Evolutionary conservation across 2,329 filamentous ascomycete species (phyloP).

Genomic region (Microdochium nivale): DNA sequence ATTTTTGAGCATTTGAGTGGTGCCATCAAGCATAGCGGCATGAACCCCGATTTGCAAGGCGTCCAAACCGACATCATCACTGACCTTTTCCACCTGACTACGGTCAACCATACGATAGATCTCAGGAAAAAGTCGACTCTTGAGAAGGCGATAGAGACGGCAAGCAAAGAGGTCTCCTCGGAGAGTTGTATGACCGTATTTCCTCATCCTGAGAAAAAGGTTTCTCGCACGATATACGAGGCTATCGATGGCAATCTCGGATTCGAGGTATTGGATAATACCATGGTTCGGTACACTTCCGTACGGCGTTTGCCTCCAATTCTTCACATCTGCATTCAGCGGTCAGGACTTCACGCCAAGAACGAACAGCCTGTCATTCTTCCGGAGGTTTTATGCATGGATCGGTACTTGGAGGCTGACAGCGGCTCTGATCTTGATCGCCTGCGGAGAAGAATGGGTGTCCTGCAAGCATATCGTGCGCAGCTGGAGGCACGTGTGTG

Average conservation of each 20-base stretch:
- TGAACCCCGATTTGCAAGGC: conserved; percentile 50
- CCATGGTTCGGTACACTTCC: conserved; percentile 55
- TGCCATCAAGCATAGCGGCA: conserved; percentile 65
- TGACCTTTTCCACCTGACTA: conserved; percentile 56
- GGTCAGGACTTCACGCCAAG: conserved; percentile 66
- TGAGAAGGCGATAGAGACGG: background rate
- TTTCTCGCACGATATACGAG: conserved; percentile 60
- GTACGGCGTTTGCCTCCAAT: conserved; percentile 75
- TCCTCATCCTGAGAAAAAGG: conserved; percentile 34
- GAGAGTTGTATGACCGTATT: conserved; percentile 55
- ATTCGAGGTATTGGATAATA: conserved; percentile 61
- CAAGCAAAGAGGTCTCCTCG: conserved; percentile 43
- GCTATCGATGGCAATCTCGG: conserved; percentile 83
- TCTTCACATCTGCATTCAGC: conserved; percentile 81
- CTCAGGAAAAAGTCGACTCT: conserved; percentile 27
- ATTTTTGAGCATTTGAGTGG: conserved; percentile 86
- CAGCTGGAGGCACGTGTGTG: conserved; percentile 34
- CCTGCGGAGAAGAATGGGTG: conserved; percentile 64
- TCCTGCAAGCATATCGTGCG: conserved; percentile 56
- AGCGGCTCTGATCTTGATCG: conserved; percentile 52
- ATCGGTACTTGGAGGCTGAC: conserved; percentile 72
- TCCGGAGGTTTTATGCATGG: conserved; percentile 75
- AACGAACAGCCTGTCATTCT: conserved; percentile 71
- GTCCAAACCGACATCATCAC: conserved; percentile 79
- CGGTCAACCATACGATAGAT: conserved; percentile 47